Evolutionary conservation across 1,139 yeast species (phyloP).

Genomic region (Petasospora fabianii): DNA sequence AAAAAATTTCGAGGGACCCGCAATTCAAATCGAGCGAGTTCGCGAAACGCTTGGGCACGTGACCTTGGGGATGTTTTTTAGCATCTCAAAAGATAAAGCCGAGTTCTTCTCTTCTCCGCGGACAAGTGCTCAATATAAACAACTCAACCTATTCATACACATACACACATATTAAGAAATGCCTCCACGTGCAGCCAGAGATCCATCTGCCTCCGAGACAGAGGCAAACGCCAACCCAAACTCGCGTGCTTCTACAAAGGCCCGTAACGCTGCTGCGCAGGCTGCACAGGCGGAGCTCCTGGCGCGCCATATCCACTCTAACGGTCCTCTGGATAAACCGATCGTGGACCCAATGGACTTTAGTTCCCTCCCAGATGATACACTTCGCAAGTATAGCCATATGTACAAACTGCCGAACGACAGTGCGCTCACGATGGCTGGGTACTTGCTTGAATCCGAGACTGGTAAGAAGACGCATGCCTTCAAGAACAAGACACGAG

Average conservation of each 20-base stretch:
- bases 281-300: constrained; percentile 60
- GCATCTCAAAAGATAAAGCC: too few relatives aligned
- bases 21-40: constrained; percentile 1
- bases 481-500: constrained; percentile 39
- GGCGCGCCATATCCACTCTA: constrained; percentile 57
- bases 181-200: constrained; percentile 27
- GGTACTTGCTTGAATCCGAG: constrained; percentile 56
- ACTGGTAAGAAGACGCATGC: constrained; percentile 63
- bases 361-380: constrained; percentile 46
- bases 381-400: constrained; percentile 55
- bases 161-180: constrained; percentile 8
- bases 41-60: constrained; percentile 1
- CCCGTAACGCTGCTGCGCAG: constrained; percentile 50
- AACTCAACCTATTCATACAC: too few relatives aligned
- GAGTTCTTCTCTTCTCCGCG: too few relatives aligned
- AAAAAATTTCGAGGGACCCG: neutral
- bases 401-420: constrained; percentile 45
- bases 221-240: constrained; percentile 18
- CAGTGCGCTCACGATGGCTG: constrained; percentile 52
- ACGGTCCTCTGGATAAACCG: constrained; percentile 56
- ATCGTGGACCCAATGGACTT: constrained; percentile 58
- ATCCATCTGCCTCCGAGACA: constrained; percentile 26
- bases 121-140: too few relatives aligned
- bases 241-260: constrained; percentile 45
- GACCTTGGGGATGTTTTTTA: too few relatives aligned